A percentile compares a stretch with the other conserved stretches of the same genome.
Evolutionary conservation across 331 rosid species (phyloP).

Genomic region (Quercus tomentella): DNA sequence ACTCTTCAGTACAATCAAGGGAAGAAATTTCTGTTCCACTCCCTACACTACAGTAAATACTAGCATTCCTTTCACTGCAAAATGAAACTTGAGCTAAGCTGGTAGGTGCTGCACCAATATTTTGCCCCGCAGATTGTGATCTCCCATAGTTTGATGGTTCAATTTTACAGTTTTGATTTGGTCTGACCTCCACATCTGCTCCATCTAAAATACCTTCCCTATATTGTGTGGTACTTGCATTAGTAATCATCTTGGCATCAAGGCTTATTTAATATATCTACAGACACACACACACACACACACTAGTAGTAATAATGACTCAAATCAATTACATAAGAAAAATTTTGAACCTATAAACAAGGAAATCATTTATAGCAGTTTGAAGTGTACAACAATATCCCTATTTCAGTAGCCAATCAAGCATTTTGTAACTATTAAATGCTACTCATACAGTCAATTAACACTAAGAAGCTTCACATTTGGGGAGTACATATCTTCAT

Average conservation of each 20-base stretch:
- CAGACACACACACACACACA: neutral
- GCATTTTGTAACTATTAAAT: neutral
- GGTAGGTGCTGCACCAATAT: conserved; percentile 12
- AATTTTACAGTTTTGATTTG: too few species aligned
- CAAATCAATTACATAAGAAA: neutral
- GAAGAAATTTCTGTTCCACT: conserved; percentile 31
- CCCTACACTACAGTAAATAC: conserved; percentile 16
- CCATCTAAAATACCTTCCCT: conserved; percentile 40
- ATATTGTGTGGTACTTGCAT: conserved; percentile 19
- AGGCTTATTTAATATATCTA: neutral
- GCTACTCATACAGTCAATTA: neutral
- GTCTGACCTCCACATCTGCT: neutral
- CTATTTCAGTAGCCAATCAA: neutral
- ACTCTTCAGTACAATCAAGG: conserved; percentile 33
- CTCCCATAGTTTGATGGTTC: too few species aligned
- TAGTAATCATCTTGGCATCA: conserved; percentile 15
- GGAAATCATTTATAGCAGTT: neutral
- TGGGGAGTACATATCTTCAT: neutral
- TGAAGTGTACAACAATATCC: neutral
- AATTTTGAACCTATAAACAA: neutral
- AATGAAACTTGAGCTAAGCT: conserved; percentile 31
- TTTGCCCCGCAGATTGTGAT: too few species aligned
- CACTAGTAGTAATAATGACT: conserved; percentile 15
- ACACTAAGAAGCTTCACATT: neutral
- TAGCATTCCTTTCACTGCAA: conserved; percentile 41